Evolutionary conservation across 148 eudicot species (phyloP), one percentile per base, ranked within the genome.

Genomic region (Chenopodium berlandieri): DNA sequence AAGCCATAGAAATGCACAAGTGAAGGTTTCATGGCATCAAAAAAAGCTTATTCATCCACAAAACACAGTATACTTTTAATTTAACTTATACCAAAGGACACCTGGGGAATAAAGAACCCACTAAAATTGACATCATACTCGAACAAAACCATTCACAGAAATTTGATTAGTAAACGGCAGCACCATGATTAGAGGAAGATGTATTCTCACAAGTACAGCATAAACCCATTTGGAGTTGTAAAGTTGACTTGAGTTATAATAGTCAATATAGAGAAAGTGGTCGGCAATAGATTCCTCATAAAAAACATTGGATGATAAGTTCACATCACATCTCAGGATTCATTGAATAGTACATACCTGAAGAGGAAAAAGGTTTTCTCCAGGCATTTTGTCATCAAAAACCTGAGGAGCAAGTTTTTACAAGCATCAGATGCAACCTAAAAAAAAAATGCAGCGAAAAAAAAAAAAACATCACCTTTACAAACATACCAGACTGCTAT

Each of bases 321-420:
- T 47, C 30, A 52, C n/a, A 47, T 37, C 69, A 27, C 27, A 79
- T 27, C 23, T 62, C 71, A 32, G n/a, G n/a, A 7, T 30, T 75
- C 65, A 75, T 5, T 23, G 5, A 82, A 71, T 50, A 48, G 1
- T 66, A 79, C 78, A 58, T 88, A 96, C 99, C 93, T 94, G 99
- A 78, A 94, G 90, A 80, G 97, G 98, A 81, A 88, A 92, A 71
- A 91, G 91, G 88, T 89, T 93, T 82, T 95, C 97, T 80, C 92
- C 91, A 66, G 95, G 98, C 86, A 96, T 78, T 82, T 90, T 94
- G 82, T 90, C 98, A 84, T 90, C 97, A 87, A 94, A 96, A 67
- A 90, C 98, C 99, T 94, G 88, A 58, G 71, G 16, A 78, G 79
- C 60, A 64, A 69, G 50, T 70, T 14, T 12, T 34, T 30, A 40